These are phyloP conservation scores for Dryadomyces quercus-mongolicae DNA, from an alignment of 2,329 filamentous ascomycete genomes.

Conservation along the genomic window DNA sequence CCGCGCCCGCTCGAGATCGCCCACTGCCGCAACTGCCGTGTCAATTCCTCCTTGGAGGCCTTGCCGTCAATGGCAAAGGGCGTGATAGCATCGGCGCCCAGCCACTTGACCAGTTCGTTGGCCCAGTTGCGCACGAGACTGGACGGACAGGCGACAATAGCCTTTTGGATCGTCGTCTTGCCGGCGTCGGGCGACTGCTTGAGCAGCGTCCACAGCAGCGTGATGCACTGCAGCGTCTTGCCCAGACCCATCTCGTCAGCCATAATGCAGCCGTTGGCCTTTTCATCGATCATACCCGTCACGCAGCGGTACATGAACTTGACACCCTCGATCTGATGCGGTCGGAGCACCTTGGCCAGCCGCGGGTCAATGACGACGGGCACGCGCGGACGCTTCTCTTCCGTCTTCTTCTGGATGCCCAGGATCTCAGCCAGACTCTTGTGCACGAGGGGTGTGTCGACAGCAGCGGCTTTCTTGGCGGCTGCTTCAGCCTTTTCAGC, in stretches of 20 bases:
- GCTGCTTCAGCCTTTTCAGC: slow-evolving; percentile 24
- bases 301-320: slow-evolving; percentile 95
- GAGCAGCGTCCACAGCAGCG: slow-evolving; percentile 89
- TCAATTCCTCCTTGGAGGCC: slow-evolving; percentile 86
- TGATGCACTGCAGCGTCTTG: slow-evolving; percentile 94
- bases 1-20: slow-evolving; percentile 81
- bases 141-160: slow-evolving; percentile 90
- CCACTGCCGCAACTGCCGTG: slow-evolving; percentile 85
- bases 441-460: slow-evolving; percentile 76
- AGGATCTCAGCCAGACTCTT: slow-evolving; percentile 93
- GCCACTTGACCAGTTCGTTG: slow-evolving; percentile 93
- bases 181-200: slow-evolving; percentile 96
- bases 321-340: slow-evolving; percentile 95
- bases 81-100: slow-evolving; percentile 78
- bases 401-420: slow-evolving; percentile 84
- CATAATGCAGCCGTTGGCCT: slow-evolving; percentile 97
- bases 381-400: slow-evolving; percentile 70
- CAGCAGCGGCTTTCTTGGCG: slow-evolving; percentile 26
- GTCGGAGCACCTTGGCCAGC: slow-evolving; percentile 78
- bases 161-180: slow-evolving; percentile 87
- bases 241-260: slow-evolving; percentile 98
- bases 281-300: slow-evolving; percentile 87
- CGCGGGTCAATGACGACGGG: slow-evolving; percentile 92
- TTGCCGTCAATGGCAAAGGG: slow-evolving; percentile 97
- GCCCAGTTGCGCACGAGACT: slow-evolving; percentile 97